Evolutionary conservation across 305 asterid genomes (phyloP).

Genomic region (Rubia occidens): DNA sequence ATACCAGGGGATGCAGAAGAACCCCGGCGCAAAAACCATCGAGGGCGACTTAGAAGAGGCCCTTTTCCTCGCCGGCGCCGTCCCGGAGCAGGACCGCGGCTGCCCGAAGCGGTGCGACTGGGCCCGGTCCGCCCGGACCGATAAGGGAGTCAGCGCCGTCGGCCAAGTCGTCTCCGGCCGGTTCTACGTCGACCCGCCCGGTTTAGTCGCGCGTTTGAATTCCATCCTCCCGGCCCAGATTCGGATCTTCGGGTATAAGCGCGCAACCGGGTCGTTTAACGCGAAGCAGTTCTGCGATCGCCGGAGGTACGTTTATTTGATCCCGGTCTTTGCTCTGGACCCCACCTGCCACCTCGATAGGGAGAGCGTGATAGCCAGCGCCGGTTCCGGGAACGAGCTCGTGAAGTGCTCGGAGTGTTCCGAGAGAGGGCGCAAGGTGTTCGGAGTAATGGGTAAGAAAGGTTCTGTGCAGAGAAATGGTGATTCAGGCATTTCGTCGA

Average conservation of each 20-base stretch:
- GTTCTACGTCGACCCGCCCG: slow-evolving; percentile 78
- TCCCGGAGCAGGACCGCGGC: slow-evolving; percentile 70
- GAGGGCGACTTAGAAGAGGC: slow-evolving; percentile 97
- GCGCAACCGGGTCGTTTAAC: slow-evolving; percentile 55
- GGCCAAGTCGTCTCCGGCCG: slow-evolving; percentile 95
- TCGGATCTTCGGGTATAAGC: slow-evolving; percentile 70
- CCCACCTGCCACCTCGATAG: slow-evolving; percentile 72
- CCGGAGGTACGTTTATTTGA: slow-evolving; percentile 75
- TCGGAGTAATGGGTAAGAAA: slow-evolving; percentile 61
- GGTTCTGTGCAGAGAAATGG: slow-evolving; percentile 21
- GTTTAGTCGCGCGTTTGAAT: slow-evolving; percentile 68
- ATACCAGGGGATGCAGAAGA: slow-evolving; percentile 93
- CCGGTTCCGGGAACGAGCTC: slow-evolving; percentile 63
- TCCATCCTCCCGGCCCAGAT: slow-evolving; percentile 54
- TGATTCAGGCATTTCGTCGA: slow-evolving; percentile 42
- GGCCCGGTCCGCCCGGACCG: slow-evolving; percentile 86
- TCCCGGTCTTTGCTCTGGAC: slow-evolving; percentile 85
- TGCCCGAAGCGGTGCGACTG: slow-evolving; percentile 50
- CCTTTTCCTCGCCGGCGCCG: slow-evolving; percentile 62
- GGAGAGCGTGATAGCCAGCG: slow-evolving; percentile 76
- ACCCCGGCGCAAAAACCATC: slow-evolving; percentile 94
- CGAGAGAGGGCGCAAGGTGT: slow-evolving; percentile 75
- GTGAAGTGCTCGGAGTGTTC: slow-evolving; percentile 78
- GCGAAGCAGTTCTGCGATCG: slow-evolving; percentile 89
- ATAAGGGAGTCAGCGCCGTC: slow-evolving; percentile 90